Evolutionary conservation across 495 filamentous ascomycete species (phyloP).

Genomic region (Rhypophila decipiens): DNA sequence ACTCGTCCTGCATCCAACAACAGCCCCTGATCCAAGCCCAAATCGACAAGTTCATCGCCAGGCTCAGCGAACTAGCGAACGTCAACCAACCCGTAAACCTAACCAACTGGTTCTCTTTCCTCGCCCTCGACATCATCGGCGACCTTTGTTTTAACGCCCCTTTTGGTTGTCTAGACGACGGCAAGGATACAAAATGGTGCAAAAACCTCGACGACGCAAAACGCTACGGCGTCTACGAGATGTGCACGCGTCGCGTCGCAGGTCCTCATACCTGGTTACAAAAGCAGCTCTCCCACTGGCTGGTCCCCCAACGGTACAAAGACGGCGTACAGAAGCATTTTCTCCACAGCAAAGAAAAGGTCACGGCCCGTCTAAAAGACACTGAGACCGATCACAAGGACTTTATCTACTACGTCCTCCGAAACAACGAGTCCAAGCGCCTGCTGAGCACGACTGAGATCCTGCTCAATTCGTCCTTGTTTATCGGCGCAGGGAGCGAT

Average conservation of each 20-base stretch:
- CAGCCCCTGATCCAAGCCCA: conserved; percentile 38
- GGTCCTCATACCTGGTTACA: conserved; percentile 18
- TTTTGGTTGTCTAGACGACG: conserved; percentile 47
- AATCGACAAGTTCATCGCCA: conserved; percentile 19
- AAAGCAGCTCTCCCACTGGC: conserved; percentile 2
- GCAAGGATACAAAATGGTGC: conserved; percentile 18
- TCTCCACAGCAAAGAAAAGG: conserved; percentile 12
- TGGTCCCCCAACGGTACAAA: conserved; percentile 9
- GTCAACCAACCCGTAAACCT: conserved; percentile 29
- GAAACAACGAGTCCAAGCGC: conserved; percentile 15
- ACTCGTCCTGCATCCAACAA: conserved; percentile 32
- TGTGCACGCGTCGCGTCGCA: conserved; percentile 17
- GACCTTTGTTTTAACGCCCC: conserved; percentile 52
- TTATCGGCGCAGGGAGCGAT: conserved; percentile 19
- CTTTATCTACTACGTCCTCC: conserved; percentile 19
- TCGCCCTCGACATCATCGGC: conserved; percentile 56
- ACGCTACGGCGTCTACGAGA: conserved; percentile 9
- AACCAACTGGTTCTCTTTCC: conserved; percentile 42
- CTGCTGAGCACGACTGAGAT: conserved; percentile 14
- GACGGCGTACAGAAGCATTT: conserved; percentile 13
- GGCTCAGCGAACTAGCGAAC: conserved; percentile 5
- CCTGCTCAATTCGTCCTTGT: conserved; percentile 19
- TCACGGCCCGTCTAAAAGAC: conserved; percentile 10
- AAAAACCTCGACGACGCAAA: conserved; percentile 8
- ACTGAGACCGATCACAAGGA: conserved; percentile 13